Evolutionary conservation across 1,139 yeast species (phyloP).

Genomic region (Lodderomyces margitis): DNA sequence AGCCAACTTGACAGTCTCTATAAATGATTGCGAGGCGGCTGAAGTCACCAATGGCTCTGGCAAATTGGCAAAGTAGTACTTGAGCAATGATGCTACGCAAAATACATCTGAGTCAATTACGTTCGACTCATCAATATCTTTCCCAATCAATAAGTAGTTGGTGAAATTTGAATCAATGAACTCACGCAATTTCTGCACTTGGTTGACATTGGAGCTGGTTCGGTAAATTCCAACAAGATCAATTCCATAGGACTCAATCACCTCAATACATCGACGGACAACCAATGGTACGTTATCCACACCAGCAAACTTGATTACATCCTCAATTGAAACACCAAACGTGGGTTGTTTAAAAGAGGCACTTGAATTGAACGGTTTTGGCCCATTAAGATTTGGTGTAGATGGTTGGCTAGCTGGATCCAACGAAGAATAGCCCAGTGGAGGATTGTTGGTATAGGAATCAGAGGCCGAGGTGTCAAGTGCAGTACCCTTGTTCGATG

Average conservation of each 20-base stretch:
- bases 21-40: slow-evolving; percentile 54
- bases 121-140: slow-evolving; percentile 43
- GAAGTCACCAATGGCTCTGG: slow-evolving; percentile 71
- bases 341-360: slow-evolving; percentile 42
- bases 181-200: slow-evolving; percentile 69
- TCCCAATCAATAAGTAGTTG: slow-evolving; percentile 48
- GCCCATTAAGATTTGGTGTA: slow-evolving; percentile 38
- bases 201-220: slow-evolving; percentile 73
- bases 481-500: slow-evolving; percentile 3
- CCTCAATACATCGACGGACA: slow-evolving; percentile 84
- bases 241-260: slow-evolving; percentile 79
- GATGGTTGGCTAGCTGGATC: slow-evolving; percentile 32
- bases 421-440: slow-evolving; percentile 27
- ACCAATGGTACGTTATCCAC: slow-evolving; percentile 88
- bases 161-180: slow-evolving; percentile 79
- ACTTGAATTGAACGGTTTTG: slow-evolving; percentile 32
- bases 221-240: slow-evolving; percentile 89
- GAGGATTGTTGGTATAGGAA: slow-evolving; percentile 3
- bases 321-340: slow-evolving; percentile 80
- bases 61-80: slow-evolving; percentile 62
- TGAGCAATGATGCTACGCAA: slow-evolving; percentile 68
- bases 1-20: slow-evolving; percentile 68
- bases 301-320: slow-evolving; percentile 72
- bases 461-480: slow-evolving; percentile 2
- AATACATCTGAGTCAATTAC: slow-evolving; percentile 68